Evolutionary conservation across 768 basidiomycete genomes (phyloP), one percentile per base, ranked within the genome.

Genomic region (Auriscalpium vulgare): DNA sequence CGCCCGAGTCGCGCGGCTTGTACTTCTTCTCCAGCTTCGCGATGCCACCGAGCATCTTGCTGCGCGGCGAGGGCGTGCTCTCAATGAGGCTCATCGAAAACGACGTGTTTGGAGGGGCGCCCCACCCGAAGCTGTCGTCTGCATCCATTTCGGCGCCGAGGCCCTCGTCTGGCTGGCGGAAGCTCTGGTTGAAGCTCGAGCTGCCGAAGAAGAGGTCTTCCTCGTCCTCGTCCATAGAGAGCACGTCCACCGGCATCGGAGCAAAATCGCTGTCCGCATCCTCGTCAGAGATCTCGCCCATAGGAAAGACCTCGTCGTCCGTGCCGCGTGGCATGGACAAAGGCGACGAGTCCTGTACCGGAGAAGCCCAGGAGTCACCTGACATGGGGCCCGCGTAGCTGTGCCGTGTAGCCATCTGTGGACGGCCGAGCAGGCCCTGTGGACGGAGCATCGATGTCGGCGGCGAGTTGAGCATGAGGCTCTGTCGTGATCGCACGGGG

Each of bases 1-100:
- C 70, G 11, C 84, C 81, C 1, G 86, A 87, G 66, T 89, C 86
- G 11, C 82, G 75, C n/a, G 81, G 78, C 53, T 80, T 80, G 70
- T 80, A 89, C 69, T 91, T 91, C 64, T 78, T 81, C 34, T 67
- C 62, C 19, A 67, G 52, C 16, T 60, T 54, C 37, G 59, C 74
- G 63, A 2, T 50, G 65, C 54, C 57, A 56, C 63, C 53, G 64
- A 63, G 60, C 47, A 62, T 69, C 69, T 69, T 74, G 71, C 56
- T 74, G 64, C 29, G 74, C 67, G 78, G 86, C 36, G 78, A 82
- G 11, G 87, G 85, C 0, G 84, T 84, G 44, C 72, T 74, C 23
- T 75, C 73, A 1, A 78, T 80, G 38, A 87, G 68, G 55, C 68
- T 81, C 62, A 85, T 53, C 44, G 62, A 64, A 55, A 51, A 55